phyloP scores from a whole-genome alignment of 768 basidiomycete species.

The Floccularia luteovirens region DNA sequence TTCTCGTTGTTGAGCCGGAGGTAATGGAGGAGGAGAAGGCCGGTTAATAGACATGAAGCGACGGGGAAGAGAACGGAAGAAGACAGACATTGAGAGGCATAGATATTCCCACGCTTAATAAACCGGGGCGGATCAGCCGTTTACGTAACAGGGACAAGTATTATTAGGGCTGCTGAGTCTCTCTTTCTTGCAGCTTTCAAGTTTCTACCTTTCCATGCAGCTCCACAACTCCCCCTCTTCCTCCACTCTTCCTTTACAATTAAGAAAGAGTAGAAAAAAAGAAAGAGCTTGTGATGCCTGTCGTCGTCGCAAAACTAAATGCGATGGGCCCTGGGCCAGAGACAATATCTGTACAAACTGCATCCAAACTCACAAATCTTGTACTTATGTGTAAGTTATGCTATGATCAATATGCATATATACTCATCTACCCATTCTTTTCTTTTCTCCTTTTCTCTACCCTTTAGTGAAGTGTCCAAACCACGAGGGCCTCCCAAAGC shows the following conservation, averaged over 20 bases:
- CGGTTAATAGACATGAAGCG: constrained; percentile 33
- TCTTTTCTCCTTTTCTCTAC: not conserved
- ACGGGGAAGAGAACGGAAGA: constrained; percentile 4
- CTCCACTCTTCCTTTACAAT: too few species aligned
- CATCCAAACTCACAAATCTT: constrained; percentile 36
- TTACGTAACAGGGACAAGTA: too few species aligned
- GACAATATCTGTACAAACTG: constrained; percentile 55
- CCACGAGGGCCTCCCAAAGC: constrained; percentile 65
- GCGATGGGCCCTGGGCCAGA: constrained; percentile 47
- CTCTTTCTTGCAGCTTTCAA: too few species aligned
- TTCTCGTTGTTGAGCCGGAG: constrained; percentile 70
- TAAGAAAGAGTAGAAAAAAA: constrained; percentile 33
- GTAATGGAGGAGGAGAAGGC: constrained; percentile 72
- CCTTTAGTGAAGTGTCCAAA: constrained; percentile 49
- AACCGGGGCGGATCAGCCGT: too few species aligned
- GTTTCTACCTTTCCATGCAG: too few species aligned
- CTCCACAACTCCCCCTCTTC: too few species aligned
- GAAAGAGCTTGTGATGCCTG: constrained; percentile 57
- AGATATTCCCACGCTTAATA: too few species aligned
- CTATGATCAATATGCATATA: not conserved
- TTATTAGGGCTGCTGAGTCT: too few species aligned
- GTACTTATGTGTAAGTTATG: constrained; percentile 50
- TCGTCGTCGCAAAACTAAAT: constrained; percentile 50
- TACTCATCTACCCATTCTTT: constrained; percentile 1
- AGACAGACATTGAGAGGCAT: too few species aligned